Evolutionary conservation across 2,329 filamentous ascomycete genomes (phyloP), one percentile per base, ranked within the genome.

Genomic region (Myriosclerotinia scirpicola): DNA sequence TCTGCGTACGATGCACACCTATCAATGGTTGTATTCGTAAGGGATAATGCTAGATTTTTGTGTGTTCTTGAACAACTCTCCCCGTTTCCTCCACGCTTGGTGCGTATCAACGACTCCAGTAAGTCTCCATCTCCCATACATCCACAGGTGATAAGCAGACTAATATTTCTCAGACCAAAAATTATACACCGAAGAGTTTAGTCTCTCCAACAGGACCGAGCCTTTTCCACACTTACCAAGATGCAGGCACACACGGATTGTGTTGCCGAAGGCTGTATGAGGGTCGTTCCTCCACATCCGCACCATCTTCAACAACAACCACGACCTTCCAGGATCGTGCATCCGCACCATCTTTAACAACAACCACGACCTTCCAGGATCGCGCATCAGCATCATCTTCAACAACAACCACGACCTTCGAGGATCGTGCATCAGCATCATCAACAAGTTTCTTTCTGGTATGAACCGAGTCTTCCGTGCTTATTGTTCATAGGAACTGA

Each of bases 371-470:
- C 90, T 70, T 85, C 87, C 75, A 90, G 88, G 80, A 85, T 89
- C 75, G 88, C 90, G 75, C 87, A 91, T 74, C 88, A 90, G 71
- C 81, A 82, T 73, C 88, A 90, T 75, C 86, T 26, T 26, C 26
- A 26, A 34, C 30, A 34, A 73, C 87, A 90, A 77, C 84, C 87
- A 74, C 86, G 90, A 77, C 87, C 90, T 70, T 85, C 87, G 75
- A 90, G 88, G 80, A 85, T 89, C 75, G 88, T 90, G 75, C 87
- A 91, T 74, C 88, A 90, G 71, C 81, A 83, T 73, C 88, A 90
- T 75, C 86, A 88, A 71, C 81, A 84, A 70, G 87, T 88, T 77
- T 86, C 85, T 73, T 84, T 15, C 17, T 6, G 34, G 34, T 55
- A 38, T 22, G n/a, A 0, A 1, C 7, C 11, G 11, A 14, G 36